A percentile compares a stretch with the other conserved stretches of the same genome.
Conservation (phyloP, 2,329 filamentous ascomycete genomes). For the Colletotrichum tropicale region DNA sequence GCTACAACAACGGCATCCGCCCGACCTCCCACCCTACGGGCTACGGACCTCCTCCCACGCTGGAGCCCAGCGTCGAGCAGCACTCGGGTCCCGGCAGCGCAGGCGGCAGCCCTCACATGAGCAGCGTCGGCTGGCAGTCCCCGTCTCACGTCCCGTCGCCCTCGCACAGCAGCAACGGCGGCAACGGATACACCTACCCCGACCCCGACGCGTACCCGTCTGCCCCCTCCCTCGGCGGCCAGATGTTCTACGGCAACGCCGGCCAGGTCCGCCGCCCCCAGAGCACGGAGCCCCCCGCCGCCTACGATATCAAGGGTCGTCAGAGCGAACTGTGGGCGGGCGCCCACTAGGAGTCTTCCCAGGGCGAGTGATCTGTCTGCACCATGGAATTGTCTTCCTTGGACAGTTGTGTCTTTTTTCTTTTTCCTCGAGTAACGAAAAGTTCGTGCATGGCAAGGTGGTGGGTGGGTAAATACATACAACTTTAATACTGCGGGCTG, state of each 20-base stretch:
- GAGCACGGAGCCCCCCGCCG: slow-evolving; percentile 70
- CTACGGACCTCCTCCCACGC: slow-evolving; percentile 82
- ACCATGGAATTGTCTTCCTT: too few species aligned
- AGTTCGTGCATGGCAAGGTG: slow-evolving; percentile 20
- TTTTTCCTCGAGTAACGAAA: slow-evolving; percentile 1
- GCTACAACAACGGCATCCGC: slow-evolving; percentile 60
- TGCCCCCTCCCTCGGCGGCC: slow-evolving; percentile 59
- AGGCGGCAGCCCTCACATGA: slow-evolving; percentile 87
- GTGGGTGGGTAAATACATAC: slow-evolving; percentile 22
- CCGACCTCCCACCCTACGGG: slow-evolving; percentile 86
- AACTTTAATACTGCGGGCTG: slow-evolving; percentile 22
- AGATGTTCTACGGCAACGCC: slow-evolving; percentile 75
- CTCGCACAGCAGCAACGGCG: slow-evolving; percentile 62
- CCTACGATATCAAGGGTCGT: slow-evolving; percentile 67
- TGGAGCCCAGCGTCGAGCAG: slow-evolving; percentile 85
- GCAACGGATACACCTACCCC: slow-evolving; percentile 75
- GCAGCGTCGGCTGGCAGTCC: slow-evolving; percentile 82
- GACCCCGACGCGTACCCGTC: slow-evolving; percentile 79
- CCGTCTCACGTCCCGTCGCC: slow-evolving; percentile 77
- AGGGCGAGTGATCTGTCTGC: neutral
- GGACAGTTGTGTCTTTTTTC: neutral
- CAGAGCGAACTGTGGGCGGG: slow-evolving; percentile 58
- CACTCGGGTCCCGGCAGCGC: slow-evolving; percentile 71
- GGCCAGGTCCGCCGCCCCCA: slow-evolving; percentile 72
- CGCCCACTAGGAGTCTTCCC: slow-evolving; percentile 40